Evolutionary conservation across 257 asterid genomes (phyloP), one percentile per base, ranked within the genome.

Genomic region (Solanum habrochaites): DNA sequence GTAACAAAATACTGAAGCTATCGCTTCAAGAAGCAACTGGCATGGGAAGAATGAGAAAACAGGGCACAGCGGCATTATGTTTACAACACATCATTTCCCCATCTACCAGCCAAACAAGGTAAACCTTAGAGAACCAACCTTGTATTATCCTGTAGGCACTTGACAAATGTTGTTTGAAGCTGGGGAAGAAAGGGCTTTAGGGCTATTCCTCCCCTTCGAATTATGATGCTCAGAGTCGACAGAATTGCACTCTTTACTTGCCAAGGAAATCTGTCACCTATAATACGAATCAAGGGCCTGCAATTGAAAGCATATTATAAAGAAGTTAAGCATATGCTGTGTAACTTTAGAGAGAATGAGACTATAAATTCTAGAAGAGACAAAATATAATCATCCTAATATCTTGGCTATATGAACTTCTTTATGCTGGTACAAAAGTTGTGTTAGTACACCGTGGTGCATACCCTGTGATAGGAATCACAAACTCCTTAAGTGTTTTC

Each of bases 231-330:
- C 92, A 97, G 91, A 81, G 99, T 97, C 7, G 99, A 94, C 45
- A 97, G 94, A 89, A 97, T 95, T 85, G 99, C 99, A 91, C 98
- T 96, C 90, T 97, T 97, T 83, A 97, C 99, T 96, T 97, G 99
- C 99, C 99, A 97, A 67, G 99, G 98, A 88, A 95, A 97, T n/a
- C 99, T 94, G 91, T 97, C 99, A 47, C 99, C 99, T 85, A 97
- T 94, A 86, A 97, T 96, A 87, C 99, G 99, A 89, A 97, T 97
- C 89, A 97, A 91, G n/a, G 99, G 99, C 89, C 99, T 97, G 89
- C 85, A 92, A 62, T 88, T 81, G 85, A 81, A 80, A 80, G 85
- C 43, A 80, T 80, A 80, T 49, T 47, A 27, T 21, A 35, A 49
- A 56, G 23, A 45, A 45, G 45, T 29, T 81, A 11, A 49, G 85